Evolutionary conservation across 345 rosid genomes (phyloP).

Genomic region (Eucalyptus rudis): DNA sequence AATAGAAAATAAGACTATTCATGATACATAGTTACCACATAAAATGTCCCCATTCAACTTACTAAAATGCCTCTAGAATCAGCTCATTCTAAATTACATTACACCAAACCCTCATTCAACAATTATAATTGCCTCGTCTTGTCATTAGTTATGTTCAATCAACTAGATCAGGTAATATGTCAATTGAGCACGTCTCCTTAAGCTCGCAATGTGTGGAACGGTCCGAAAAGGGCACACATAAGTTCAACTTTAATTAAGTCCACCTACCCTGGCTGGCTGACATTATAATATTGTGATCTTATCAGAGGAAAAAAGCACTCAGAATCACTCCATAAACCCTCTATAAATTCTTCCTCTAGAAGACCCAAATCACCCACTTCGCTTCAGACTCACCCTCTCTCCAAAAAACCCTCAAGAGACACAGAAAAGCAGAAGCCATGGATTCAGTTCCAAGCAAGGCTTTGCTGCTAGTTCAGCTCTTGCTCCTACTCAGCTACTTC

Average conservation of each 20-base stretch:
- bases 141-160: background rate
- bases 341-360: constrained; percentile 10
- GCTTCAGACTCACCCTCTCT: background rate
- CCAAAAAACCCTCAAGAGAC: background rate
- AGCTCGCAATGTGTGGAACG: background rate
- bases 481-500: constrained; percentile 11
- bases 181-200: no score
- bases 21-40: background rate
- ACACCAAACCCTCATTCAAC: background rate
- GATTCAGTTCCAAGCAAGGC: constrained; percentile 24
- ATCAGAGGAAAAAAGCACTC: background rate
- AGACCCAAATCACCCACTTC: background rate
- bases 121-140: background rate
- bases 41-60: background rate
- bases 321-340: constrained; percentile 6
- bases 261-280: background rate
- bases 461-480: constrained; percentile 8
- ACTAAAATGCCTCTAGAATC: background rate
- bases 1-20: background rate
- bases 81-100: background rate
- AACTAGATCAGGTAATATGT: no score
- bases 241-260: background rate
- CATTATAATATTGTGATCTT: background rate
- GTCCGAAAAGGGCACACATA: background rate
- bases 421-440: background rate